Base-by-base conservation (phyloP, 345 rosid genomes). In the Draba incana region DNA sequence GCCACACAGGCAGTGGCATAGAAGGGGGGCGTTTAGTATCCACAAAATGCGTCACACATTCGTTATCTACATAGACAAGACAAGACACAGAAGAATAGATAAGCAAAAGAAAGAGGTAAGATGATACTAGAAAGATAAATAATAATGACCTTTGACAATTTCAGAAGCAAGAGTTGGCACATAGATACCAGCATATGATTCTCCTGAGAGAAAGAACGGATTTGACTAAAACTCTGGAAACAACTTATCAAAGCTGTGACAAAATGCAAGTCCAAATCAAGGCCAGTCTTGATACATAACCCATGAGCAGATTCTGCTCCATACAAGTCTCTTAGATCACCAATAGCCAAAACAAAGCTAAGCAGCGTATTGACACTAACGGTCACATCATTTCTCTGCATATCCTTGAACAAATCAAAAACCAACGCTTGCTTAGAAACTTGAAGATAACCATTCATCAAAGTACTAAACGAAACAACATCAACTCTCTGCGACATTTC, bases 131-230 rank as follows among this genome's bases (percentile, higher is more conserved):
- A 33, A 30, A 31, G 5, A 39, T 46, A 4, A 11, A 46, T 23
- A 20, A 53, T 7, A 8, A 14, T 0, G 76, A 92, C 97, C 97
- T 79, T 88, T 86, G 56, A 78, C 78, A 38, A 90, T 80, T 85
- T 93, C 84, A 45, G 62, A 68, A 65, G 91, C 84, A 72, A 93
- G 96, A 54, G 87, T 90, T 27, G 97, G 98, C 63, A 93, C 91
- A 66, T 84, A 90, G 46, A 93, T 64, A 69, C 97, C 98, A 59
- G 97, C 96, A 80, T 86, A 93, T 3, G 98, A 93, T 86, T 89
- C 98, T 75, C 98, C 98, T 13, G 97, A 69, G 62, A 93, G 67
- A 66, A 71, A 93, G 65, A 93, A 84, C 2, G 92, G 94, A 75
- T 90, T 90, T 45, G 87, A 48, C 31, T 84, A 88, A 75, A 88